Percentiles rank a stretch among this genome's conserved stretches.
phyloP scores from a whole-genome alignment of 805 yeast species.

The Candida railenensis region DNA sequence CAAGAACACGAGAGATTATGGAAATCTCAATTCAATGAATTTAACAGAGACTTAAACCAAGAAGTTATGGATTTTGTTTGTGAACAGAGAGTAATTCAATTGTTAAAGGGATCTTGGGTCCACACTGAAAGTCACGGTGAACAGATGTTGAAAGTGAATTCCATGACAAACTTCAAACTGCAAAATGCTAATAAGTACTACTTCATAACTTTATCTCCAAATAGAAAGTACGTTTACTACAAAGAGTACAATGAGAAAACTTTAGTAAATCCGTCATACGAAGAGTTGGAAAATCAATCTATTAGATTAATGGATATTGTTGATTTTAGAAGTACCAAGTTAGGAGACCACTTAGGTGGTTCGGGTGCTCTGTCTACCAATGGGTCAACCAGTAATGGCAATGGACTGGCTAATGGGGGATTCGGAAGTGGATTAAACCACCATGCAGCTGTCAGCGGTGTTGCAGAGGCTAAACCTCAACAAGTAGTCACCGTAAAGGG shows the following conservation, averaged over 20 bases:
- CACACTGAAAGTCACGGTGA: constrained; percentile 57
- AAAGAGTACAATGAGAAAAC: constrained; percentile 55
- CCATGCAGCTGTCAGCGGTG: constrained; percentile 7
- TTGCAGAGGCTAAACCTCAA: background rate
- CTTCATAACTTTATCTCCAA: constrained; percentile 65
- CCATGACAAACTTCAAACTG: constrained; percentile 6
- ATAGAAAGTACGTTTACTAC: constrained; percentile 57
- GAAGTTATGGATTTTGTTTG: constrained; percentile 71
- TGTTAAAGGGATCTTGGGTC: constrained; percentile 82
- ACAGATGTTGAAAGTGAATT: constrained; percentile 14
- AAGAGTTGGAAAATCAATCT: constrained; percentile 51
- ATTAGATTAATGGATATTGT: constrained; percentile 53
- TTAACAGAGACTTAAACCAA: constrained; percentile 47
- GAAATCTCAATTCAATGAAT: constrained; percentile 43
- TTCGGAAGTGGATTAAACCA: background rate
- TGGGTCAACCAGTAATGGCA: constrained; percentile 27
- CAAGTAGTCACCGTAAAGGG: constrained; percentile 48
- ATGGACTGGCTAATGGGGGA: constrained; percentile 34
- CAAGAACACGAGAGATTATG: constrained; percentile 39
- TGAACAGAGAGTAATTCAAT: constrained; percentile 69
- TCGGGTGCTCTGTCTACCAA: background rate
- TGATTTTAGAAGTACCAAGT: constrained; percentile 50
- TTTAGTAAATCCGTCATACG: constrained; percentile 52
- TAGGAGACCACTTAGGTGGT: constrained; percentile 25
- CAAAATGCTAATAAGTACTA: constrained; percentile 35